Conservation (phyloP, 2,329 filamentous ascomycete genomes). For the Phaeosphaeria sp. region DNA sequence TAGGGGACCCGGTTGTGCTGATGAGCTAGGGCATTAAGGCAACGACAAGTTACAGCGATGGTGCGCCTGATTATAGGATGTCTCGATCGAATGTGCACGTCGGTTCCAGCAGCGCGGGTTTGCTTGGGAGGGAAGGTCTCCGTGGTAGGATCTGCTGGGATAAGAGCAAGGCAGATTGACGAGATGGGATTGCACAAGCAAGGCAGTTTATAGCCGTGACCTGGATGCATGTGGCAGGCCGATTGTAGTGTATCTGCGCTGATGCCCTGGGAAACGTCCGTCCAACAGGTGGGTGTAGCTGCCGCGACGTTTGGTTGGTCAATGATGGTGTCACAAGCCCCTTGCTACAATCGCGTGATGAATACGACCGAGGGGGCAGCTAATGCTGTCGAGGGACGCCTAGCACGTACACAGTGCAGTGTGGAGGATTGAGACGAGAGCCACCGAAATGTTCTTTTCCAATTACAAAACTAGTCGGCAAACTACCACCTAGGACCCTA, state of each 20-base stretch:
- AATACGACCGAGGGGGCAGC: neutral
- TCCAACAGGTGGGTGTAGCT: slow-evolving; percentile 11
- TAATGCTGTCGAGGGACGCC: neutral
- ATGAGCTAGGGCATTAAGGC: slow-evolving; percentile 5
- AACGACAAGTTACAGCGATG: slow-evolving; percentile 17
- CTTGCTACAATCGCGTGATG: neutral
- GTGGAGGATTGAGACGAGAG: slow-evolving; percentile 2
- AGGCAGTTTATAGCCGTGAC: slow-evolving; percentile 8
- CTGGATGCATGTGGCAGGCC: slow-evolving; percentile 12
- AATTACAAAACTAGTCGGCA: slow-evolving; percentile 37
- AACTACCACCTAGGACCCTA: slow-evolving; percentile 31
- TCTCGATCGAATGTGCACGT: neutral
- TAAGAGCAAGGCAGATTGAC: slow-evolving; percentile 4
- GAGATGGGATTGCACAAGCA: neutral
- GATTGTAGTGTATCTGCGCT: slow-evolving; percentile 7
- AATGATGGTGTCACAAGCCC: slow-evolving; percentile 1
- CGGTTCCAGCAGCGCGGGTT: neutral
- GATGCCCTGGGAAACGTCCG: neutral
- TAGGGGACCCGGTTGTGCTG: slow-evolving; percentile 4
- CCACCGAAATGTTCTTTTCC: slow-evolving; percentile 32
- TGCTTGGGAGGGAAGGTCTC: neutral
- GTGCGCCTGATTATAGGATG: neutral
- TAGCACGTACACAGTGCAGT: neutral
- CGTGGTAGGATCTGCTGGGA: slow-evolving; percentile 7
- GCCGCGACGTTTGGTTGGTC: slow-evolving; percentile 13